Evolutionary conservation across 202 grass and related monocot genomes (phyloP).

Genomic region (Schoenoplectus triqueter): DNA sequence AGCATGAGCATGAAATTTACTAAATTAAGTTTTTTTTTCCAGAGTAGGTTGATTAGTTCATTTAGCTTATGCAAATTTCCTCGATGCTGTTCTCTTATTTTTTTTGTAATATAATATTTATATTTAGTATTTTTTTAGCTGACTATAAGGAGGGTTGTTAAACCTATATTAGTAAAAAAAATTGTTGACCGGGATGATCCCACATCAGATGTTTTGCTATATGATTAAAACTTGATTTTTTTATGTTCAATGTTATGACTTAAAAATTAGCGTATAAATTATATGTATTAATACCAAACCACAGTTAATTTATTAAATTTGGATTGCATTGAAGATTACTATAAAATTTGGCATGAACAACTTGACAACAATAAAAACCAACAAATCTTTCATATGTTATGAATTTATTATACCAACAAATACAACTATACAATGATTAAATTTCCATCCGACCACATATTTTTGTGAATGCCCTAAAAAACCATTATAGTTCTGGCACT

Average conservation of each 20-base stretch:
- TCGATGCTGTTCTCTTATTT: background rate
- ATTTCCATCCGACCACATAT: too few relatives aligned
- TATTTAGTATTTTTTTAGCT: too few relatives aligned
- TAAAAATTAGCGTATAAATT: background rate
- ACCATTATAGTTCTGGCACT: background rate
- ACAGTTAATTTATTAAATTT: background rate
- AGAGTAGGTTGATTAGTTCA: background rate
- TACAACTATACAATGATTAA: too few relatives aligned
- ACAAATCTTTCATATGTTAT: too few relatives aligned
- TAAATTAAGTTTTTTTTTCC: background rate
- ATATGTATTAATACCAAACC: background rate
- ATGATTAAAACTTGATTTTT: background rate
- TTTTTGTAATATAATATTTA: background rate
- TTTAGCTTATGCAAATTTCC: background rate
- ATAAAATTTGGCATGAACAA: background rate
- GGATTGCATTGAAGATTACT: background rate
- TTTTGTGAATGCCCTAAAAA: background rate
- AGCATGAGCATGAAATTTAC: background rate
- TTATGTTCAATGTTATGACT: background rate
- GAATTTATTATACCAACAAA: too few relatives aligned
- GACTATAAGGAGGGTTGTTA: background rate
- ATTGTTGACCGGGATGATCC: too few relatives aligned
- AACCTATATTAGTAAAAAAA: too few relatives aligned
- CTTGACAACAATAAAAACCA: background rate
- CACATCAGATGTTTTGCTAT: background rate